phyloP scores from a whole-genome alignment of 768 basidiomycete genomes.

The Tricholomella constricta region DNA sequence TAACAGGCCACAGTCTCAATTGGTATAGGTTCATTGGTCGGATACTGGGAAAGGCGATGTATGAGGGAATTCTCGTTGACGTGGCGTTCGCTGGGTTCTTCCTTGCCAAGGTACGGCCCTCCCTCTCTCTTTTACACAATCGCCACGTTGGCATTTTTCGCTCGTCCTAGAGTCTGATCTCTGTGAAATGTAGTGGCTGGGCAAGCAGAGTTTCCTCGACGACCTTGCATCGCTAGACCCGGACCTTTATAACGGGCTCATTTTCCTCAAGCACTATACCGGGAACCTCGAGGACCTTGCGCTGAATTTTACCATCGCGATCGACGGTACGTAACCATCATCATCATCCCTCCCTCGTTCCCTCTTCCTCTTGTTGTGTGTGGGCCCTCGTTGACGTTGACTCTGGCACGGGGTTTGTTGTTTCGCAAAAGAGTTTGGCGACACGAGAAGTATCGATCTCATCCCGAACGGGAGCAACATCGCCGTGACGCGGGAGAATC shows the following conservation, averaged over 20 bases:
- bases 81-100: constrained; percentile 97
- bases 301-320: constrained; percentile 84
- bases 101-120: constrained; percentile 67
- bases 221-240: constrained; percentile 91
- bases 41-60: constrained; percentile 94
- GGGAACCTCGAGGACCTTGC: constrained; percentile 87
- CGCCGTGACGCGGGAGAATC: constrained; percentile 85
- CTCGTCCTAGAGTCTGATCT: too few species aligned
- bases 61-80: constrained; percentile 93
- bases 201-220: constrained; percentile 88
- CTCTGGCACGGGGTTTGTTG: too few species aligned
- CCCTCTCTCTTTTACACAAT: background rate
- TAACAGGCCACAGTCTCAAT: constrained; percentile 73
- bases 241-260: constrained; percentile 88
- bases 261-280: constrained; percentile 90
- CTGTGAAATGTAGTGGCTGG: too few species aligned
- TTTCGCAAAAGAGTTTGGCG: constrained; percentile 94
- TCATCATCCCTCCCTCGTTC: background rate
- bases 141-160: too few species aligned
- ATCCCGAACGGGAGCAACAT: constrained; percentile 81
- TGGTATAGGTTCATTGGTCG: constrained; percentile 96
- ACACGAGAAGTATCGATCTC: constrained; percentile 73
- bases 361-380: constrained; percentile 3
- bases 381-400: too few species aligned
- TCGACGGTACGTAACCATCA: constrained; percentile 66